phyloP scores from a whole-genome alignment of 2,329 filamentous ascomycete species.

The Periconia digitata region DNA sequence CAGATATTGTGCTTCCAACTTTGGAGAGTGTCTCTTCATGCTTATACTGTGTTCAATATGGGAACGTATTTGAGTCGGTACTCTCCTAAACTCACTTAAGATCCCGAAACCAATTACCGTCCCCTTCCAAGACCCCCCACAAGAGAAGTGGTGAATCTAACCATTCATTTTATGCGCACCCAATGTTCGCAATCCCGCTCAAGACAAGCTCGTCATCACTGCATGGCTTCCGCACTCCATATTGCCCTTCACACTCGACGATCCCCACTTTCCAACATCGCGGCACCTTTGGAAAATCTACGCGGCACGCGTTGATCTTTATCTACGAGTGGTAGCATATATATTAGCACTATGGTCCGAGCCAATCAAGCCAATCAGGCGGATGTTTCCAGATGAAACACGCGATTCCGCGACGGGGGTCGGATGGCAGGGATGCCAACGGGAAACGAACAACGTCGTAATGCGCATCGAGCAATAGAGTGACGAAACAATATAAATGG shows the following conservation, averaged over 20 bases:
- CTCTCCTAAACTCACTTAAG: too few relatives aligned
- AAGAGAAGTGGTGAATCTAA: too few relatives aligned
- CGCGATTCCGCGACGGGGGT: constrained; percentile 11
- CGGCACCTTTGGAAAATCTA: neutral
- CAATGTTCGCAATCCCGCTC: neutral
- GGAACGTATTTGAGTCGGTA: too few relatives aligned
- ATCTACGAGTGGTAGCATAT: constrained; percentile 2
- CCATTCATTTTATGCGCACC: too few relatives aligned
- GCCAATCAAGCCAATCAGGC: constrained; percentile 16
- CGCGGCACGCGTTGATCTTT: neutral
- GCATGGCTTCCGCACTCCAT: neutral
- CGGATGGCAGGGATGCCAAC: constrained; percentile 9
- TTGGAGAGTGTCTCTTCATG: too few relatives aligned
- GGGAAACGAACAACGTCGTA: constrained; percentile 1
- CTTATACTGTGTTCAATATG: too few relatives aligned
- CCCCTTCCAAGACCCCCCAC: too few relatives aligned
- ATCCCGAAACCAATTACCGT: too few relatives aligned
- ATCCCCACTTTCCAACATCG: neutral
- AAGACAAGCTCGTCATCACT: neutral
- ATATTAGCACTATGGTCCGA: constrained; percentile 6
- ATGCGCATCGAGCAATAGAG: constrained; percentile 8
- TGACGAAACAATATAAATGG: constrained; percentile 3
- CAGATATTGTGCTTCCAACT: too few relatives aligned
- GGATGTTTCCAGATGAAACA: constrained; percentile 12
- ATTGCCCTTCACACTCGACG: neutral